Evolutionary conservation across 495 filamentous ascomycete species (phyloP).

Genomic region (Oidiodendron maius): DNA sequence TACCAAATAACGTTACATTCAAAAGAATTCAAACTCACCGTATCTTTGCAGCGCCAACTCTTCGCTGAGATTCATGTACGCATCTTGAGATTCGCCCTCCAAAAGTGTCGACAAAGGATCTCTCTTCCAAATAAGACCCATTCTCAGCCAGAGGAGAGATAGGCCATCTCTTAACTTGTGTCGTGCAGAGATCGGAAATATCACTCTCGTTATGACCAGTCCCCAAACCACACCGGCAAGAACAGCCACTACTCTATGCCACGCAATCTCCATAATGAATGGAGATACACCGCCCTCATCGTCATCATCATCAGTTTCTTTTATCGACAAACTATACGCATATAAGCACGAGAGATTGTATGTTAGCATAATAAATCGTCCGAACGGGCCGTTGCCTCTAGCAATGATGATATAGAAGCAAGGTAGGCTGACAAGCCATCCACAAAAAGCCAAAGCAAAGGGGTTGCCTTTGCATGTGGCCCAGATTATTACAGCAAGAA

Average conservation of each 20-base stretch:
- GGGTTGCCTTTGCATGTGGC: constrained; percentile 64
- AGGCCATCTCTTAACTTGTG: constrained; percentile 81
- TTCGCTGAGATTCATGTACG: constrained; percentile 79
- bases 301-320: constrained; percentile 65
- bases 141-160: constrained; percentile 79
- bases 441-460: constrained; percentile 65
- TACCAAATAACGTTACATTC: too few relatives aligned
- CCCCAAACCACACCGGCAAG: constrained; percentile 87
- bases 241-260: constrained; percentile 88
- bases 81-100: constrained; percentile 41
- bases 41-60: constrained; percentile 59
- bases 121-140: constrained; percentile 96
- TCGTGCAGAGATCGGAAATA: constrained; percentile 91
- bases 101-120: constrained; percentile 78
- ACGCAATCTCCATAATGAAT: constrained; percentile 77
- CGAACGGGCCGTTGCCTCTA: constrained; percentile 79
- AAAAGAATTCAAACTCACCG: constrained; percentile 23
- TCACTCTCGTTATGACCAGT: constrained; percentile 76
- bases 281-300: constrained; percentile 84
- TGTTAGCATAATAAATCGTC: constrained; percentile 85
- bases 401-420: constrained; percentile 87
- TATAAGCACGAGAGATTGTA: constrained; percentile 97
- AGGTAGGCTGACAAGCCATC: constrained; percentile 72
- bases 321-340: constrained; percentile 81
- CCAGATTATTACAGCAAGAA: constrained; percentile 74